These are phyloP conservation scores for Globisporangium canariense DNA, from an alignment of 352 stramenopile genomes.

Conservation along the genomic window DNA sequence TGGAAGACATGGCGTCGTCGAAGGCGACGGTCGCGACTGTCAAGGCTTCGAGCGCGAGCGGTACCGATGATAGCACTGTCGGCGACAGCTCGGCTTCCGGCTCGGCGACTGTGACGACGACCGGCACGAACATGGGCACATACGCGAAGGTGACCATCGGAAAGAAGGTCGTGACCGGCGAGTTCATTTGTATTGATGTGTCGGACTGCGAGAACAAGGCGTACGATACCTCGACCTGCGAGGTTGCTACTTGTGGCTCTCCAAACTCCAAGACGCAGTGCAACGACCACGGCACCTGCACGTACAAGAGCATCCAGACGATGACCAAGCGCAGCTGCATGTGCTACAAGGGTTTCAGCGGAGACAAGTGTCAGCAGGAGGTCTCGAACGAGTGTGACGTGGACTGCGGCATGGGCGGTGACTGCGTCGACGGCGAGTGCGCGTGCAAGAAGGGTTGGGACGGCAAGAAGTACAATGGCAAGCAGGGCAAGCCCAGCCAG, in stretches of 20 bases:
- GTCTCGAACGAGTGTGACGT: slow-evolving; percentile 30
- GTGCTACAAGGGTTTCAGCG: slow-evolving; percentile 39
- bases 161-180: slow-evolving; percentile 46
- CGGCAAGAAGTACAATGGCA: slow-evolving; percentile 27
- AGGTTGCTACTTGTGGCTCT: slow-evolving; percentile 33
- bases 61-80: neutral
- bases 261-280: slow-evolving; percentile 41
- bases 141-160: slow-evolving; percentile 57
- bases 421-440: slow-evolving; percentile 31
- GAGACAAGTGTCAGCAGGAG: slow-evolving; percentile 27
- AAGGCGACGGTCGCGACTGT: slow-evolving; percentile 5
- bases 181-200: slow-evolving; percentile 54
- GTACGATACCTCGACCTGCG: slow-evolving; percentile 26
- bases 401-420: slow-evolving; percentile 32
- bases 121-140: slow-evolving; percentile 22
- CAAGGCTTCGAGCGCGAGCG: slow-evolving; percentile 9
- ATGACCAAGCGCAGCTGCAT: slow-evolving; percentile 57
- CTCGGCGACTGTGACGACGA: slow-evolving; percentile 15
- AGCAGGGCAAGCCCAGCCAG: slow-evolving; percentile 24
- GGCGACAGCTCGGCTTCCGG: slow-evolving; percentile 8
- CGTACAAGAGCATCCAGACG: slow-evolving; percentile 60
- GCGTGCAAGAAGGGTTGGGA: slow-evolving; percentile 33
- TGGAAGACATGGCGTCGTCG: slow-evolving; percentile 13
- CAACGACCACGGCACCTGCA: slow-evolving; percentile 73
- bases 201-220: slow-evolving; percentile 61